Conservation (phyloP, 768 basidiomycete species). For the Leccinum incarnatum region DNA sequence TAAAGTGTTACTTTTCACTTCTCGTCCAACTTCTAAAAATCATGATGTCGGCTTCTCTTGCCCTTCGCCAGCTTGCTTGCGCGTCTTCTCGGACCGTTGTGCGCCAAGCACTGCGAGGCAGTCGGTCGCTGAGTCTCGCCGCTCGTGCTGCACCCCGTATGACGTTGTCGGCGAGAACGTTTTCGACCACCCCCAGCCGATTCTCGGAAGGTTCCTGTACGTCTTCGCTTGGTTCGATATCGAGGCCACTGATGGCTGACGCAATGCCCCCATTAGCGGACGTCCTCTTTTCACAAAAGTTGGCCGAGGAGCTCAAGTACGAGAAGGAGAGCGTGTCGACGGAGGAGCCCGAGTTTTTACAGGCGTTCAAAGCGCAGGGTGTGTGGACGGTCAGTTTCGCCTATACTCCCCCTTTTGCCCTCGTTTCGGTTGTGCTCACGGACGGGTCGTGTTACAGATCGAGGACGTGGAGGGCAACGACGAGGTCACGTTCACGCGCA, state of each 20-base stretch:
- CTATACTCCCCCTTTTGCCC: too few species aligned
- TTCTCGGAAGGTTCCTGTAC: constrained; percentile 45
- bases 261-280: constrained; percentile 49
- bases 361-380: constrained; percentile 66
- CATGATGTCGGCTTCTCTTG: constrained; percentile 61
- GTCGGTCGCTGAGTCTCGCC: constrained; percentile 19
- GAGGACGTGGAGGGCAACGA: constrained; percentile 70
- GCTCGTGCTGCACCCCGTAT: constrained; percentile 13
- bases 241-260: neutral
- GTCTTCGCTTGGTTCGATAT: constrained; percentile 6
- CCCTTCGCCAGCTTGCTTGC: constrained; percentile 54
- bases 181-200: constrained; percentile 38
- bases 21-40: constrained; percentile 2
- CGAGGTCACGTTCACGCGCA: constrained; percentile 77
- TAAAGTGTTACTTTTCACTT: neutral
- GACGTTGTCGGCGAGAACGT: constrained; percentile 32
- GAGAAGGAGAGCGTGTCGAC: constrained; percentile 60
- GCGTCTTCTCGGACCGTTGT: constrained; percentile 39
- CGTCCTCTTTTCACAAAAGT: constrained; percentile 67
- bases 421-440: neutral
- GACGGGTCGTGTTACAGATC: constrained; percentile 44
- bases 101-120: constrained; percentile 26
- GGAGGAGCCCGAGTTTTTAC: constrained; percentile 71
- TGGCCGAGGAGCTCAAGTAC: constrained; percentile 81
- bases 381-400: constrained; percentile 64